These are phyloP conservation scores for Physcomitrellopsis africana DNA, from an alignment of 225 moss, liverwort and hornwort genomes.

Conservation along the genomic window DNA sequence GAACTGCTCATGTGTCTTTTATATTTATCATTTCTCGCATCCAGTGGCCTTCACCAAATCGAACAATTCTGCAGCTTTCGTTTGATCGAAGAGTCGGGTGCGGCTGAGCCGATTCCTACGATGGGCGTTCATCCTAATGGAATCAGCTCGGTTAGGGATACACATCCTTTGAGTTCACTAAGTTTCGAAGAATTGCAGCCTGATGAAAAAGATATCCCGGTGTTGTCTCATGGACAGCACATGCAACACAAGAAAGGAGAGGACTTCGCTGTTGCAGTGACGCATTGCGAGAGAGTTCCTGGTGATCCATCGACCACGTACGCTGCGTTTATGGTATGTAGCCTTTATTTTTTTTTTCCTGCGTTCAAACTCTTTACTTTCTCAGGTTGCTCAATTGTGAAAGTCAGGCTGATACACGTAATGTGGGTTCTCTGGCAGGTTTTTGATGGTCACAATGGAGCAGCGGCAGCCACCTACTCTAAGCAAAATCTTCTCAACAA, in stretches of 20 bases:
- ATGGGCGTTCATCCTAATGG: slow-evolving; percentile 41
- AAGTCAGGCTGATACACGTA: slow-evolving; percentile 4
- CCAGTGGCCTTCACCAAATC: background rate
- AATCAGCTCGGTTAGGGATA: slow-evolving; percentile 13
- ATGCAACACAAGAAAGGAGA: slow-evolving; percentile 47
- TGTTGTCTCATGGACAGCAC: slow-evolving; percentile 42
- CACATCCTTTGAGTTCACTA: slow-evolving; percentile 26
- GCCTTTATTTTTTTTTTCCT: too few species aligned
- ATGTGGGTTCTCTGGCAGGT: slow-evolving; percentile 34
- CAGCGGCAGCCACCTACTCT: slow-evolving; percentile 73
- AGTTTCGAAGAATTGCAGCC: slow-evolving; percentile 19
- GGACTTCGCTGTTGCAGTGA: slow-evolving; percentile 45
- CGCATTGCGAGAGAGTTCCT: slow-evolving; percentile 52
- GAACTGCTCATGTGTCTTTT: slow-evolving; percentile 13
- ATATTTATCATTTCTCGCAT: background rate
- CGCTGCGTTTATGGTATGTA: slow-evolving; percentile 66
- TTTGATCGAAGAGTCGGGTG: slow-evolving; percentile 20
- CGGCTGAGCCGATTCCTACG: slow-evolving; percentile 27
- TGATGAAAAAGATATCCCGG: slow-evolving; percentile 30
- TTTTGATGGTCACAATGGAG: slow-evolving; percentile 86
- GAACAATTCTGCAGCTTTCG: background rate
- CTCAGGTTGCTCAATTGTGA: background rate
- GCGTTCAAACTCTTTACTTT: too few species aligned
- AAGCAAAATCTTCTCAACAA: slow-evolving; percentile 75
- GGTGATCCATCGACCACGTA: slow-evolving; percentile 63